These are phyloP conservation scores for Acer saccharum DNA, from an alignment of 345 rosid genomes.

Conservation along the genomic window DNA sequence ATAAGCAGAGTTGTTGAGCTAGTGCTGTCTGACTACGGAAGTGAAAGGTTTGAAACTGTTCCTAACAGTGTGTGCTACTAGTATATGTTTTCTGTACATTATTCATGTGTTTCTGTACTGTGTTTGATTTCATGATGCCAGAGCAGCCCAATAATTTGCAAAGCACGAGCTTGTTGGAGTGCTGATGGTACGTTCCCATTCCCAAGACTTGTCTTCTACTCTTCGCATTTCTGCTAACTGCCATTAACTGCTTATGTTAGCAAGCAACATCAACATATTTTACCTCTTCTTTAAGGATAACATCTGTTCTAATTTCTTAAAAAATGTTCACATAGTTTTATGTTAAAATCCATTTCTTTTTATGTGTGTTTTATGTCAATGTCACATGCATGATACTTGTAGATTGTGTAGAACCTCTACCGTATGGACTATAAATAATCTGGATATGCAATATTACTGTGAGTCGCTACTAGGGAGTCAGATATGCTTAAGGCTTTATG, in stretches of 20 bases:
- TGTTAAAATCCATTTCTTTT: background rate
- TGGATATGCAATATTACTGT: background rate
- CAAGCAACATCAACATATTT: constrained; percentile 10
- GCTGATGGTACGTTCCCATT: constrained; percentile 55
- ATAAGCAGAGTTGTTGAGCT: constrained; percentile 1
- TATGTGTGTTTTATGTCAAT: background rate
- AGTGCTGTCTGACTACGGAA: background rate
- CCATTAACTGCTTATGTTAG: constrained; percentile 24
- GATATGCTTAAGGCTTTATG: background rate
- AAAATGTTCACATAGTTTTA: background rate
- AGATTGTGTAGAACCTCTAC: background rate
- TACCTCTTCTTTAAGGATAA: background rate
- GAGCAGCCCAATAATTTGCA: constrained; percentile 42
- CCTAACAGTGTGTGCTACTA: background rate
- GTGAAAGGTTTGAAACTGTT: background rate
- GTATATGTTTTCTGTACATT: background rate
- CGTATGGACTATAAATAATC: background rate
- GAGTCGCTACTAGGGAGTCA: background rate
- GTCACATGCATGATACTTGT: background rate
- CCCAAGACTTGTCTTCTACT: constrained; percentile 48
- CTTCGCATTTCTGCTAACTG: constrained; percentile 62
- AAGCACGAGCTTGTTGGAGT: constrained; percentile 58
- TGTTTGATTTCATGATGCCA: constrained; percentile 39
- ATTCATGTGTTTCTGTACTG: constrained; percentile 10
- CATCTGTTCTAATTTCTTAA: background rate